Percentiles rank a stretch among this genome's conserved stretches.
phyloP scores from a whole-genome alignment of 192 early-diverging fungal genomes.

The Oehlia diaphana region DNA sequence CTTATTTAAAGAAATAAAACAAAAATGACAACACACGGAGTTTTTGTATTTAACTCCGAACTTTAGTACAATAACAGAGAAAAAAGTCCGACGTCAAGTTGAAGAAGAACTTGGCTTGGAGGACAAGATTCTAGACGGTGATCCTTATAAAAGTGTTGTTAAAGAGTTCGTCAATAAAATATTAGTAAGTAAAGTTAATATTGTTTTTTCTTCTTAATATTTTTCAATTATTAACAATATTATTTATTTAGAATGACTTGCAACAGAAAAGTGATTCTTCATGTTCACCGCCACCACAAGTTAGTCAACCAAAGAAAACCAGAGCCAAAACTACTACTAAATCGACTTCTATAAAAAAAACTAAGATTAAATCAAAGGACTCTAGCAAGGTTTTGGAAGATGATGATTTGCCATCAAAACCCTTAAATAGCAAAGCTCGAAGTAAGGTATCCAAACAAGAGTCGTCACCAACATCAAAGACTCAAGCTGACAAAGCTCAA shows the following conservation, averaged over 20 bases:
- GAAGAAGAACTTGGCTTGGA: neutral
- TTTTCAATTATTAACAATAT: neutral
- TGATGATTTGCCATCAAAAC: too few relatives aligned
- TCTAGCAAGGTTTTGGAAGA: too few relatives aligned
- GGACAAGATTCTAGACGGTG: neutral
- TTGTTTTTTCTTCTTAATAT: neutral
- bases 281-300: too few relatives aligned
- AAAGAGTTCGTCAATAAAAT: neutral
- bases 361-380: too few relatives aligned
- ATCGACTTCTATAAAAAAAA: too few relatives aligned
- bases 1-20: neutral
- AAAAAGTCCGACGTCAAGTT: slow-evolving; percentile 1
- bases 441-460: too few relatives aligned
- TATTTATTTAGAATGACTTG: neutral
- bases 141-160: neutral
- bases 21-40: neutral
- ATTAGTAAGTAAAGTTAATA: neutral
- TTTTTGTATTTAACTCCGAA: neutral
- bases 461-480: too few relatives aligned
- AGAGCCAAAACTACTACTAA: too few relatives aligned
- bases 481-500: too few relatives aligned
- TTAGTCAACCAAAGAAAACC: too few relatives aligned
- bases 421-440: too few relatives aligned
- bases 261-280: too few relatives aligned
- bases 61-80: neutral